Percentiles rank a stretch among this genome's conserved stretches.
These are phyloP conservation scores for Lipomyces yarrowii DNA, from an alignment of 1,139 yeast genomes.

Conservation along the genomic window DNA sequence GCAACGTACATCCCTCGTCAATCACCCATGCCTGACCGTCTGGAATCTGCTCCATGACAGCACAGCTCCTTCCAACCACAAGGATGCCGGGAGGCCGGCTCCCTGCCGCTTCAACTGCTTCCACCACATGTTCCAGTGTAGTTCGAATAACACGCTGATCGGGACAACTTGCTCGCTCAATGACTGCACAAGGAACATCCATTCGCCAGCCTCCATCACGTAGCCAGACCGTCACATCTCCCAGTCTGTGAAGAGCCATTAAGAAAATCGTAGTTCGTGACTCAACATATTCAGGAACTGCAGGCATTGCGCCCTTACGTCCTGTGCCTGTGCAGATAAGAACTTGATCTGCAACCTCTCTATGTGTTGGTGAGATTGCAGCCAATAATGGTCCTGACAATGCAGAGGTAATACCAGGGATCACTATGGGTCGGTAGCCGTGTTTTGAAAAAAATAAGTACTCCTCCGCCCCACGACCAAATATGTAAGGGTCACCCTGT, in stretches of 20 bases:
- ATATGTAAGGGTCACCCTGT: slow-evolving; percentile 97
- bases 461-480: slow-evolving; percentile 98
- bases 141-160: slow-evolving; percentile 89
- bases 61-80: slow-evolving; percentile 80
- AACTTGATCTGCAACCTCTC: slow-evolving; percentile 92
- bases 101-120: slow-evolving; percentile 77
- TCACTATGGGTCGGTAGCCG: slow-evolving; percentile 71
- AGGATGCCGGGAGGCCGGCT: slow-evolving; percentile 89
- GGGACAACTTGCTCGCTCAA: slow-evolving; percentile 91
- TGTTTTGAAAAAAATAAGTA: slow-evolving; percentile 63
- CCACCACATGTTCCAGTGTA: slow-evolving; percentile 62
- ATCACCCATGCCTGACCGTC: slow-evolving; percentile 51
- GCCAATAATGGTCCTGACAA: slow-evolving; percentile 87
- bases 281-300: slow-evolving; percentile 69
- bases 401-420: slow-evolving; percentile 91
- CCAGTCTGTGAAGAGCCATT: slow-evolving; percentile 87
- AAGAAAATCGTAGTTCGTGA: slow-evolving; percentile 82
- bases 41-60: slow-evolving; percentile 47
- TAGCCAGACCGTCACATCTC: slow-evolving; percentile 64
- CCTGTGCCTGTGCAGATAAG: slow-evolving; percentile 95
- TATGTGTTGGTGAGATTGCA: slow-evolving; percentile 85
- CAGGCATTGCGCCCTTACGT: slow-evolving; percentile 79
- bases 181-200: slow-evolving; percentile 75
- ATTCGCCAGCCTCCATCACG: slow-evolving; percentile 65
- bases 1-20: slow-evolving; percentile 57